Evolutionary conservation across 495 filamentous ascomycete genomes (phyloP), one percentile per base, ranked within the genome.

Genomic region (Hypoxylon perforatum): DNA sequence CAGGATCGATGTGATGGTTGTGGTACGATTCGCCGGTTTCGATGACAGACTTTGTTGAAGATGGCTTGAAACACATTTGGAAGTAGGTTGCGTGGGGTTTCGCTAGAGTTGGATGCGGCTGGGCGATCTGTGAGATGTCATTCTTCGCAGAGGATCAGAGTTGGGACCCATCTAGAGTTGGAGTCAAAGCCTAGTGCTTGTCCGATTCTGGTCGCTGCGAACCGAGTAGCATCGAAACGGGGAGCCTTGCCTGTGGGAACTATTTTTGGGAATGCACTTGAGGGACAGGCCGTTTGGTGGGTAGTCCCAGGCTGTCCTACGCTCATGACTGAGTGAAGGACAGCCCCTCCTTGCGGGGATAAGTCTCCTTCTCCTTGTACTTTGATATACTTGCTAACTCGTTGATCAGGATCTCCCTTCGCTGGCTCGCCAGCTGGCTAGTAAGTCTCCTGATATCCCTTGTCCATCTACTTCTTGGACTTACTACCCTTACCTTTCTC

Each of bases 101-200:
- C 28, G 52, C 50, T 35, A 28, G 15, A n/a, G 19, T 8, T 18
- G n/a, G n/a, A 48, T 47, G 21, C 6, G 23, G 22, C 48, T 44
- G 1, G 46, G 45, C 36, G 17, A 54, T 18, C 47, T 35, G 50
- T 47, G 30, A 10, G 49, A 58, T 19, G 41, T 39, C 53, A 15
- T 23, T 45, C 61, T 57, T 58, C 67, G 73, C 42, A 39, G 61
- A 63, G 25, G 61, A 69, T 63, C 63, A 65, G 56, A 41, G 47
- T 65, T 79, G 83, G 93, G 93, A 92, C 92, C 91, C 94, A 92
- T 93, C 91, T 88, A 70, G 91, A 88, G 91, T 93, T 92, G 91
- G 92, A 82, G 87, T 97, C 93, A 97, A 94, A 93, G 93, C 80
- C 88, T 91, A 80, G 93, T 77, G 85, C 93, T 94, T 95, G 91